Evolutionary conservation across 1,284 basidiomycete species (phyloP), one percentile per base, ranked within the genome.

Genomic region (Trametes pubescens): DNA sequence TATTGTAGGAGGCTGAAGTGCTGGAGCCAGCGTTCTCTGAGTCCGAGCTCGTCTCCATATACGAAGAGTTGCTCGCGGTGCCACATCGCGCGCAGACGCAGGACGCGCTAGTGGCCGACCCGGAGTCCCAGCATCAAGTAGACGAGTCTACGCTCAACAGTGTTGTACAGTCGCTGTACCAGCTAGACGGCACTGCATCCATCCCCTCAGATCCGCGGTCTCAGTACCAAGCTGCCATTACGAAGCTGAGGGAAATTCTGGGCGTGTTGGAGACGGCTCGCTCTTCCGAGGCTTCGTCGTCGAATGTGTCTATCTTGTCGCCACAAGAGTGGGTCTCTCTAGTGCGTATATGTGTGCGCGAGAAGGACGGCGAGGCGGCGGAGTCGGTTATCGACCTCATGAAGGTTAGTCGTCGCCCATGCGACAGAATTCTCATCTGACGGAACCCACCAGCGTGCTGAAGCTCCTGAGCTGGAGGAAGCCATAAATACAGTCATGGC

Each of bases 291-390:
- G 34, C 52, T 10, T 34, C 37, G 2, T 47, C 57, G 6, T 34
- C 37, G 4, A 10, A 51, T 2, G 26, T 65, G 3, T 46, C 51
- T 18, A 54, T 88, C 11, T 71, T 89, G 11, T 78, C 86, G 0
- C 61, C 75, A 2, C 66, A 77, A 2, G 88, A 90, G 71, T 88
- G 84, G 78, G 74, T 79, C 34, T 80, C 86, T 2, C 74, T 90
- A 7, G 74, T 86, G 6, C 71, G 77, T 9, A 43, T 70, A 22
- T 79, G 73, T 57, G 81, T 81, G 52, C 58, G 77, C 71, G 22
- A 54, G 14, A 64, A 71, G 5, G 81, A 84, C 59, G 43, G 66
- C 0, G 61, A 68, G 3, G 74, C 77, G 5, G 82, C 80, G 0
- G 76, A 81, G 61, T 61, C 58, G 5, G 71, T 74, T 3, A 62